Percentiles rank a stretch among this genome's conserved stretches.
Evolutionary conservation across 1,284 basidiomycete species (phyloP).

Genomic region (Trametes versicolor): DNA sequence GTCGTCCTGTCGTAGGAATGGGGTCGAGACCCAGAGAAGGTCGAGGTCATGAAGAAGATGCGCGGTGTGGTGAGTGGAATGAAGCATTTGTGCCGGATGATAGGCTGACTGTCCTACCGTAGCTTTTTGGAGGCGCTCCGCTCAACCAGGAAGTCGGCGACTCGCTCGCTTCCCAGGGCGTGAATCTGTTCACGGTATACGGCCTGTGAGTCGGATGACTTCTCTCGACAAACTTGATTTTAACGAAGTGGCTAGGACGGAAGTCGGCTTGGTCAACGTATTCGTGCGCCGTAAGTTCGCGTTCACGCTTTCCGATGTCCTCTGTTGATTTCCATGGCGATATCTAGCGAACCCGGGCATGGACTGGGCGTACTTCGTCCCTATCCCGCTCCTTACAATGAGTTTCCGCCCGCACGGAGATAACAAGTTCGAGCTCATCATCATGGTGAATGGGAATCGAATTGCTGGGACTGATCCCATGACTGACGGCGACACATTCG

Average conservation of each 20-base stretch:
- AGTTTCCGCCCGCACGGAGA: conserved; percentile 32
- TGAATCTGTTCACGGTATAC: conserved; percentile 22
- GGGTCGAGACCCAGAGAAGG: conserved; percentile 33
- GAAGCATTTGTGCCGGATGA: too few relatives aligned
- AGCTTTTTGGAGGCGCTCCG: conserved; percentile 27
- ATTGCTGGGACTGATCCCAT: background rate
- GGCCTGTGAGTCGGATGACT: conserved; percentile 17
- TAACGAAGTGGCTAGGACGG: conserved; percentile 26
- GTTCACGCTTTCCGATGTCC: background rate
- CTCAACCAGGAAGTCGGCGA: conserved; percentile 26
- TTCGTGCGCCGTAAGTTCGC: conserved; percentile 29
- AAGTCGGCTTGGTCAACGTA: conserved; percentile 32
- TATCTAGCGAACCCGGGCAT: conserved; percentile 31
- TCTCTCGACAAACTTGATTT: background rate
- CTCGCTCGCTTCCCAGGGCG: conserved; percentile 21
- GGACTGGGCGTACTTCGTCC: conserved; percentile 38
- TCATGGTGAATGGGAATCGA: conserved; percentile 27
- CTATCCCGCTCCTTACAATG: conserved; percentile 7
- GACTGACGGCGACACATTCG: background rate
- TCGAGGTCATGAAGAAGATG: conserved; percentile 30
- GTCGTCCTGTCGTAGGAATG: conserved; percentile 27
- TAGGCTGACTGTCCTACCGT: background rate
- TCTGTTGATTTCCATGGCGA: background rate
- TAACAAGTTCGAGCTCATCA: conserved; percentile 34
- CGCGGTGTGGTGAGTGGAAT: conserved; percentile 31